These are phyloP conservation scores for Neofusicoccum cordaticola DNA, from an alignment of 2,329 filamentous ascomycete genomes.

Conservation along the genomic window DNA sequence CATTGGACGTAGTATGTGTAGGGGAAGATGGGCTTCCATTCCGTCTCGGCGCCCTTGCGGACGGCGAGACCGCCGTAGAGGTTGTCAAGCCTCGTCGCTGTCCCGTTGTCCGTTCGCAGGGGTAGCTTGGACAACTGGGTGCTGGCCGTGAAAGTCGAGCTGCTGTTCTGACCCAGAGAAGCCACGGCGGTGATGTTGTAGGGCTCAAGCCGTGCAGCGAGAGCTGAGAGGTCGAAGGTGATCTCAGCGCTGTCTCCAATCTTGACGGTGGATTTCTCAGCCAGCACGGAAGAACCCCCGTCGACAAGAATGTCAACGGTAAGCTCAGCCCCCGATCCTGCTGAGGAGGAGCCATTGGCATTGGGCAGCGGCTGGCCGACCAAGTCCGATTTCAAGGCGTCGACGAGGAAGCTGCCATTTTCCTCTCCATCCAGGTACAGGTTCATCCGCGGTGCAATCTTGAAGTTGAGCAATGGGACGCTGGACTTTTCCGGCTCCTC, in stretches of 20 bases:
- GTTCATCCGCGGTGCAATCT: slow-evolving; percentile 47
- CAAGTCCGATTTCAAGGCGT: slow-evolving; percentile 57
- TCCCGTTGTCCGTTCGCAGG: slow-evolving; percentile 41
- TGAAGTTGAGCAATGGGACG: slow-evolving; percentile 41
- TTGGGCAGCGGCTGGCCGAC: slow-evolving; percentile 36
- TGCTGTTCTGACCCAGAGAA: slow-evolving; percentile 25
- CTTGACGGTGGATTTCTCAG: slow-evolving; percentile 32
- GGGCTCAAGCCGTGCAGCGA: slow-evolving; percentile 32
- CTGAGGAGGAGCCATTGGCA: slow-evolving; percentile 22
- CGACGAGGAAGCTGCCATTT: slow-evolving; percentile 53
- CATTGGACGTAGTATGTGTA: slow-evolving; percentile 47
- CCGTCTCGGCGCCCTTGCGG: slow-evolving; percentile 21
- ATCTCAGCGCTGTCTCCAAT: slow-evolving; percentile 35
- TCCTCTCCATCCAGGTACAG: slow-evolving; percentile 45
- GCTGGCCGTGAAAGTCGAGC: slow-evolving; percentile 34
- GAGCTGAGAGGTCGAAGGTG: slow-evolving; percentile 32
- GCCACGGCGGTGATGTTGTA: slow-evolving; percentile 39
- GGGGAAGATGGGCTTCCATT: slow-evolving; percentile 43
- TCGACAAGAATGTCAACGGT: slow-evolving; percentile 25
- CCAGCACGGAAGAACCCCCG: slow-evolving; percentile 24
- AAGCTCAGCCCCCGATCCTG: slow-evolving; percentile 23
- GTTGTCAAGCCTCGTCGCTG: slow-evolving; percentile 48
- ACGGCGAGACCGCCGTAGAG: slow-evolving; percentile 47
- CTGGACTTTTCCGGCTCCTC: slow-evolving; percentile 36
- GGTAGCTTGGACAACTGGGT: slow-evolving; percentile 44